A percentile compares a stretch with the other conserved stretches of the same genome.
Conservation (phyloP, 148 eudicot genomes). For the Dysphania ambrosioides region DNA sequence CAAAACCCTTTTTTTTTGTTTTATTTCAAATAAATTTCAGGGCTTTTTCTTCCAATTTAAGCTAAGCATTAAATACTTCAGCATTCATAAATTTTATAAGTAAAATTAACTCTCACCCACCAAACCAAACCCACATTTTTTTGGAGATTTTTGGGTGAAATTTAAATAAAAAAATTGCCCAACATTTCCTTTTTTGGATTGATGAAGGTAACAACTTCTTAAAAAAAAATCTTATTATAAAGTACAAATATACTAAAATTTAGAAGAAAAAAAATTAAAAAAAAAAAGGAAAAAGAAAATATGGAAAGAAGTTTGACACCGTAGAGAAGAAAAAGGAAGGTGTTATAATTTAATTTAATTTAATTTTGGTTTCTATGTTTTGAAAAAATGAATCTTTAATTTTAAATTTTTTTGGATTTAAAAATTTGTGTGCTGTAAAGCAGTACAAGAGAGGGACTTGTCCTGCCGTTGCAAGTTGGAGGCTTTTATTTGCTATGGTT, state of each 20-base stretch:
- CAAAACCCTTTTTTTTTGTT: no score
- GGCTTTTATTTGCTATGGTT: slow-evolving; percentile 21
- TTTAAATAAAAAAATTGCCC: not conserved
- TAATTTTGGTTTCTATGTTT: no score
- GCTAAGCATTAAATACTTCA: no score
- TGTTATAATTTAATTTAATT: no score
- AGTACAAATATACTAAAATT: no score
- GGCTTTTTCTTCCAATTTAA: no score
- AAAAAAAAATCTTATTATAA: not conserved
- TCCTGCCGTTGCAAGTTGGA: slow-evolving; percentile 37
- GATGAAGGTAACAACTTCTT: slow-evolving; percentile 11
- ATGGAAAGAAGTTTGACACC: no score
- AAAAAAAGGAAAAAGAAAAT: not conserved
- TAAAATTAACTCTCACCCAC: not conserved
- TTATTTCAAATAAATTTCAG: no score
- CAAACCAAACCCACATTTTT: slow-evolving; percentile 1
- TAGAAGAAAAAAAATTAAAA: not conserved
- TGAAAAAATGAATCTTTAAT: no score
- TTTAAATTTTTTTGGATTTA: not conserved
- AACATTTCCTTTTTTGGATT: slow-evolving; percentile 5
- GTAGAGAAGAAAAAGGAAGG: slow-evolving; percentile 9
- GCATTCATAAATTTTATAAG: no score
- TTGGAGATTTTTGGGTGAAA: no score
- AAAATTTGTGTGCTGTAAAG: slow-evolving; percentile 46
- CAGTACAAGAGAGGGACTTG: slow-evolving; percentile 37